Evolutionary conservation across 2,329 filamentous ascomycete genomes (phyloP), one percentile per base, ranked within the genome.

Genomic region (Leptodontidium sp.): DNA sequence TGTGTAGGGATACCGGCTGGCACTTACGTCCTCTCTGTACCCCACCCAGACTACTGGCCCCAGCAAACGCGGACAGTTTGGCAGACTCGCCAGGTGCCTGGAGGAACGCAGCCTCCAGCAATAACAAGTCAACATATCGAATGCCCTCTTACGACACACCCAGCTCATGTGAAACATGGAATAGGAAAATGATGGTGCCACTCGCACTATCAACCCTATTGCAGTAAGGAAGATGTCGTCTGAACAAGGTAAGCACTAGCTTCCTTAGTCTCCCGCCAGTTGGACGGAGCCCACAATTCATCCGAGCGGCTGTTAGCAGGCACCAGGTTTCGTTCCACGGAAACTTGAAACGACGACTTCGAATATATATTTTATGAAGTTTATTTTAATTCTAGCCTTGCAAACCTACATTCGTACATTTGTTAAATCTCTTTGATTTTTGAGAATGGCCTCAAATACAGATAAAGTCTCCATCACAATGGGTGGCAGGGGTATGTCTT

Each of bases 401-500:
- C 3, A n/a, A 14, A 12, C 5, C 3, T 17, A 17, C 45, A 26
- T 8, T 29, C n/a, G 9, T 26, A 14, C 14, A 24, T 53, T 21
- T 6, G 29, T 12, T 29, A 12, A 7, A 12, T 53, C 3, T 53
- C 21, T 26, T 17, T 12, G 14, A 26, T 38, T 17, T 15, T 38
- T 26, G 21, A 14, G 29, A 1, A 64, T 53, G 47, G 29, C 32
- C n/a, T 40, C 24, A 24, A 50, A 26, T 2, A n/a, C 32, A 12
- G 47, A 52, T n/a, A 14, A 40, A 24, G 35, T 64, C n/a, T 35
- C 21, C n/a, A 52, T 61, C 43, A 57, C 55, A 17, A 55, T 52
- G 40, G 64, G 55, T 17, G 64, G 64, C 17, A 61, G 21, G 21
- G 64, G 64, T 66, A 61, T 35, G 62, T 64, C n/a, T 4, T 17